A percentile compares a stretch with the other conserved stretches of the same genome.
These are phyloP conservation scores for Kazachstania sp. DNA, from an alignment of 1,139 yeast genomes.

Conservation along the genomic window DNA sequence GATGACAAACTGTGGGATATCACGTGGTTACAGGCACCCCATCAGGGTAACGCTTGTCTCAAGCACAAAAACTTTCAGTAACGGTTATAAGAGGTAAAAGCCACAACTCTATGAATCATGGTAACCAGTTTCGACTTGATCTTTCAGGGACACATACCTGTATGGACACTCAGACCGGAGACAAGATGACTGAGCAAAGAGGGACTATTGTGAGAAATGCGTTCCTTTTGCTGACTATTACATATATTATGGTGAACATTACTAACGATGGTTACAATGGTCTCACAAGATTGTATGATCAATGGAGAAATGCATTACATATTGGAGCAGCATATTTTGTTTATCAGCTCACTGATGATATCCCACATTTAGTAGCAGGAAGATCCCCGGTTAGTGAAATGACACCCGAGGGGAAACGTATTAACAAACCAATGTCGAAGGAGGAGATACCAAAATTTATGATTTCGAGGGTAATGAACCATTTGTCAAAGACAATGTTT, in stretches of 20 bases:
- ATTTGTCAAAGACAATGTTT: not conserved
- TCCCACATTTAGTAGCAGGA: not conserved
- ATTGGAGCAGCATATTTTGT: conserved; percentile 2
- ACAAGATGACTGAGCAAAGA: not conserved
- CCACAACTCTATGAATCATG: too few relatives aligned
- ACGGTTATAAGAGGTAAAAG: too few relatives aligned
- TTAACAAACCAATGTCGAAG: not conserved
- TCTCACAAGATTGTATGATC: not conserved
- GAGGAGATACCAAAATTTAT: not conserved
- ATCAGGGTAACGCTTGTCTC: too few relatives aligned
- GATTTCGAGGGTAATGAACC: not conserved
- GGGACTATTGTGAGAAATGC: not conserved
- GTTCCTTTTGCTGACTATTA: not conserved
- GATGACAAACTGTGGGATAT: too few relatives aligned
- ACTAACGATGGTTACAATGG: not conserved
- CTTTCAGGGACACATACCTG: too few relatives aligned
- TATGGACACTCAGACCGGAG: not conserved
- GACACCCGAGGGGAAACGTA: not conserved
- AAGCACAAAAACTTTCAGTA: too few relatives aligned
- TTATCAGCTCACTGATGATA: not conserved
- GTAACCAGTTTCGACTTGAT: too few relatives aligned
- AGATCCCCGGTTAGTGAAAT: not conserved
- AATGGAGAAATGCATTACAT: conserved; percentile 1
- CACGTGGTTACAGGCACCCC: too few relatives aligned
- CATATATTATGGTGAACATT: not conserved